Conservation (phyloP, 78 protist species). For the Speleostelium caveatum region DNA sequence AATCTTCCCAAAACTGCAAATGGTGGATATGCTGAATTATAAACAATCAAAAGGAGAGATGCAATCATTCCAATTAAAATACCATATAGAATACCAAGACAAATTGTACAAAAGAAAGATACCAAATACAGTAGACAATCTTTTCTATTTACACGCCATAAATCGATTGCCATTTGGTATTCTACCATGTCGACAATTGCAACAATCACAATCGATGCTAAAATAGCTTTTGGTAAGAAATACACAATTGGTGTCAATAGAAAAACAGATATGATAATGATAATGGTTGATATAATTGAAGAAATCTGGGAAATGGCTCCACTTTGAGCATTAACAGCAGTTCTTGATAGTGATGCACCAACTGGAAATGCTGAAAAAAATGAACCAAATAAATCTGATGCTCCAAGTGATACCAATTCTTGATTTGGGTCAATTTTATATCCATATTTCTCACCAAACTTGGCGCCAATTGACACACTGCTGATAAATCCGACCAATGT, state of each 20-base stretch:
- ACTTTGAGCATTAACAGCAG: slow-evolving; percentile 79
- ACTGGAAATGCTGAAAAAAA: slow-evolving; percentile 83
- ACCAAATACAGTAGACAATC: slow-evolving; percentile 43
- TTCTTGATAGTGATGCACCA: slow-evolving; percentile 86
- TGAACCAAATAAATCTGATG: slow-evolving; percentile 80
- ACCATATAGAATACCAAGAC: slow-evolving; percentile 80
- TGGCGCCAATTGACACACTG: slow-evolving; percentile 79
- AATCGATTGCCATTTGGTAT: slow-evolving; percentile 11
- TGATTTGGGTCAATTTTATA: slow-evolving; percentile 77
- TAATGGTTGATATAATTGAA: slow-evolving; percentile 43
- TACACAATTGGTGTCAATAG: slow-evolving; percentile 74
- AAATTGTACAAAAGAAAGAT: slow-evolving; percentile 76
- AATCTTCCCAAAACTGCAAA: slow-evolving; percentile 82
- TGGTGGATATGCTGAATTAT: slow-evolving; percentile 71
- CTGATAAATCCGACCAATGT: slow-evolving; percentile 82
- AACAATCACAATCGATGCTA: slow-evolving; percentile 82
- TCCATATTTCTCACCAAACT: slow-evolving; percentile 61
- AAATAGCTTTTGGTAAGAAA: slow-evolving; percentile 81
- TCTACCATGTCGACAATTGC: slow-evolving; percentile 85
- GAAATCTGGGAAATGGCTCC: slow-evolving; percentile 84
- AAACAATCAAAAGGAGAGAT: slow-evolving; percentile 76
- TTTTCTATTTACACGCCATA: slow-evolving; percentile 54
- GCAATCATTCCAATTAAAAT: slow-evolving; percentile 66
- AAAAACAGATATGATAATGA: slow-evolving; percentile 71
- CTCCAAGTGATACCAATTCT: slow-evolving; percentile 90